Conservation (phyloP, 768 basidiomycete genomes). For the Kwoniella sp. region DNA sequence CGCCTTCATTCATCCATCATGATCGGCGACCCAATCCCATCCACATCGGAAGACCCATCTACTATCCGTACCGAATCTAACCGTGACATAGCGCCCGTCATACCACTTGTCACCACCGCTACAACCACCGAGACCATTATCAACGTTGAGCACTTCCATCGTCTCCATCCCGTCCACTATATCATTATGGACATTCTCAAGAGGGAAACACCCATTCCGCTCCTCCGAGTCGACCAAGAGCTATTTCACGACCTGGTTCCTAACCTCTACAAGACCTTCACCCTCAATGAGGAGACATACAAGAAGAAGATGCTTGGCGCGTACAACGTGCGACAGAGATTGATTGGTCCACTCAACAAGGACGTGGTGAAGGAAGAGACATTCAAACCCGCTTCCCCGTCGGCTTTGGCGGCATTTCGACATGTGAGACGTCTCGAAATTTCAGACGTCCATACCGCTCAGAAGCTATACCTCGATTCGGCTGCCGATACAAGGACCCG, state of each 20-base stretch:
- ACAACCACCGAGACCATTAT: not conserved
- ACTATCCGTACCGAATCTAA: not conserved
- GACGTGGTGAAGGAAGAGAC: no score
- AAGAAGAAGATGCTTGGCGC: not conserved
- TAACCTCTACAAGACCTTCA: not conserved
- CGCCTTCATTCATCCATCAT: no score
- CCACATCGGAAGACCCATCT: constrained; percentile 2
- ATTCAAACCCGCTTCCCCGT: no score
- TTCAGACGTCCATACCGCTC: not conserved
- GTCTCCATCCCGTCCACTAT: constrained; percentile 30
- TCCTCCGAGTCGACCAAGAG: not conserved
- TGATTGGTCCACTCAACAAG: no score
- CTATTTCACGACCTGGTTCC: constrained; percentile 2
- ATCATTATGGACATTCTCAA: constrained; percentile 32
- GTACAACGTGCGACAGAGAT: not conserved
- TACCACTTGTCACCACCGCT: no score
- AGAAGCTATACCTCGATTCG: not conserved
- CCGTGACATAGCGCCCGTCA: no score
- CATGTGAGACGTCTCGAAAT: not conserved
- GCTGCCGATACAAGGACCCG: not conserved
- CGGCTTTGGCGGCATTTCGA: not conserved
- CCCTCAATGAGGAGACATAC: not conserved
- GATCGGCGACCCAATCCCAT: no score
- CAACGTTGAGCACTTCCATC: constrained; percentile 5
- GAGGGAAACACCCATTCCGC: not conserved